Base-by-base conservation (phyloP, 2,329 filamentous ascomycete species). In the Teratosphaeria gauchensis region DNA sequence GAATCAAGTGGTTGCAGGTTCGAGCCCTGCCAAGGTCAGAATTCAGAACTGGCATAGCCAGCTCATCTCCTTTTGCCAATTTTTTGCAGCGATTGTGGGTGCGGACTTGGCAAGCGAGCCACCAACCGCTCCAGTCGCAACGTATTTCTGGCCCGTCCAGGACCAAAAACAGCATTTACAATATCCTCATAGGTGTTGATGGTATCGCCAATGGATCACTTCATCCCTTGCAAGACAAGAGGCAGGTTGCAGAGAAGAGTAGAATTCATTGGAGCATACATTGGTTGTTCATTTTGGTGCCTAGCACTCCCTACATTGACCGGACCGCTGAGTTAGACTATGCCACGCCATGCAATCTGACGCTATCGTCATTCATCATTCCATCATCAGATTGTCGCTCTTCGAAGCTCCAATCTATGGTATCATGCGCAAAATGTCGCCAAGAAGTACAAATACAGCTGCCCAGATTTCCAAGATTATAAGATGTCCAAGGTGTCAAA, bases 1-100 rank as follows among this genome's bases (percentile, higher is more conserved):
- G 77, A 48, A 62, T 62, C 60, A 60, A 62, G 60, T 60, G 60
- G 60, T 62, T 60, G 57, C 58, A 60, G 58, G 58, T 62, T 60
- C 60, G 58, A 60, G 54, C 60, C 60, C 60, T 62, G 58, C 57
- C 58, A 58, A 56, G 60, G 48, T 62, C 60, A 62, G 19, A 24
- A 4, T n/a, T 52, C 3, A 11, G 9, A 35, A 6, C 7, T 35
- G 9, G 9, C 7, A 28, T 28, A 28, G 2, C 33, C 33, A 35
- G 33, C 33, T 14, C 33, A 35, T 11, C 38, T 16, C 16, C 12
- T 19, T 9, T 48, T 9, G 2, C 8, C 42, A 4, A 21, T 12
- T 42, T 42, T 38, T 16, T 12, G 35, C 35, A 38, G 11, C 2
- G 8, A 11, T 38, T 1, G 6, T 16, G 33, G 4, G 33, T 38